These are phyloP conservation scores for Mycena chlorophos DNA, from an alignment of 768 basidiomycete genomes.

Conservation along the genomic window DNA sequence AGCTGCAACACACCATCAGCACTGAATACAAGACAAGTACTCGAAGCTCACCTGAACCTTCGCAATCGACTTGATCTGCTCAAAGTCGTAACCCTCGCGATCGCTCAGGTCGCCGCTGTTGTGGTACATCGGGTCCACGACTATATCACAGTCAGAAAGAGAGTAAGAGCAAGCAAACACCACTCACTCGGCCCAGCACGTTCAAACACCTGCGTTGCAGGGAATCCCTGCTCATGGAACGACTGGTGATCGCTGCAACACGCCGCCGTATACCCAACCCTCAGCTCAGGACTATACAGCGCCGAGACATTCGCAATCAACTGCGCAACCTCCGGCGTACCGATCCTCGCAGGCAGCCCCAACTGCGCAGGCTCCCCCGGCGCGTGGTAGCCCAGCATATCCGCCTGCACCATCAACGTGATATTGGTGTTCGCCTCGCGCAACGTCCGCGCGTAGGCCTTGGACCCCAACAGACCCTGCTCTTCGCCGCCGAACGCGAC, in stretches of 20 bases:
- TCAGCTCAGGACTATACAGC: constrained; percentile 80
- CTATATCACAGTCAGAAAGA: constrained; percentile 35
- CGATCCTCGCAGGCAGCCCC: constrained; percentile 78
- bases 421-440: constrained; percentile 61
- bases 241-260: constrained; percentile 96
- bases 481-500: constrained; percentile 90
- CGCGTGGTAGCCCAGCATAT: constrained; percentile 87
- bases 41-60: constrained; percentile 70
- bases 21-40: background rate
- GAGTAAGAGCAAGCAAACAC: constrained; percentile 1
- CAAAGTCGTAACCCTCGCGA: constrained; percentile 78
- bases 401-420: constrained; percentile 84
- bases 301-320: constrained; percentile 73
- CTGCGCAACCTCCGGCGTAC: constrained; percentile 71
- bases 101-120: constrained; percentile 82
- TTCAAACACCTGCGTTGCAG: constrained; percentile 86
- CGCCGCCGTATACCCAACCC: constrained; percentile 65
- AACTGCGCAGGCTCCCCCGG: constrained; percentile 81
- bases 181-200: constrained; percentile 72
- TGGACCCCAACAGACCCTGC: constrained; percentile 81
- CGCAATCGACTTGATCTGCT: constrained; percentile 79
- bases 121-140: constrained; percentile 89
- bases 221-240: constrained; percentile 80
- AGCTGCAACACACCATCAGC: constrained; percentile 42
- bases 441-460: constrained; percentile 73